Evolutionary conservation across 1,284 basidiomycete genomes (phyloP), one percentile per base, ranked within the genome.

Genomic region (Sanghuangporus sanghuang): DNA sequence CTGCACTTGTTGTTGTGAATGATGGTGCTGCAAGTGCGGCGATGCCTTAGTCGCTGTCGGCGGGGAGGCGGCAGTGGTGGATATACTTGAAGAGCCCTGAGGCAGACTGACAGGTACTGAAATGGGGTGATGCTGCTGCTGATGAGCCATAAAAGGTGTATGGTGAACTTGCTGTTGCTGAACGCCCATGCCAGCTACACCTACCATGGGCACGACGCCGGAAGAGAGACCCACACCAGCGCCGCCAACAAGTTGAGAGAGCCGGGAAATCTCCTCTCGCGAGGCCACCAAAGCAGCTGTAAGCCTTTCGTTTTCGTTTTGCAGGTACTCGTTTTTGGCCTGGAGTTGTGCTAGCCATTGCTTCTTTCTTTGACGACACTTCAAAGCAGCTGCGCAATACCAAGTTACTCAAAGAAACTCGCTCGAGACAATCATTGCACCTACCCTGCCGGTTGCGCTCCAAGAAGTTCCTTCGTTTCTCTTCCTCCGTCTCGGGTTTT

Each of bases 341-440:
- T 99, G 96, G 18, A 99, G 80, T 68, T 94, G 90, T 27, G 88
- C 83, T 32, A 98, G 84, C 96, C 97, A 99, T 6, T 95, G 95
- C 77, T 99, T 99, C 77, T 99, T 99, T 62, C 96, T 89, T 74
- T 99, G 96, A 46, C 96, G 92, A 76, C 97, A 99, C 78, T 99
- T 99, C 71, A 98, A 86, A 3, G 96, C 96, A 64, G 96, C 96
- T 96, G 72, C 56, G 36, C 50, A n/a, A 57, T 27, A 18, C 63
- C 50, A 44, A 54, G 53, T 55, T 54, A 23, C 57, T 55, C 48
- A 27, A 12, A 7, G 16, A 58, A 6, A 50, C 18, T 49, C 18
- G 32, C 32, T 32, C 18, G 54, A 39, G 14, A 27, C 2, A 49
- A 18, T 44, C 27, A 38, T 38, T 55, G 39, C 1, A 73, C 79